Evolutionary conservation across 768 basidiomycete species (phyloP).

Genomic region (Lyophyllum semitale): DNA sequence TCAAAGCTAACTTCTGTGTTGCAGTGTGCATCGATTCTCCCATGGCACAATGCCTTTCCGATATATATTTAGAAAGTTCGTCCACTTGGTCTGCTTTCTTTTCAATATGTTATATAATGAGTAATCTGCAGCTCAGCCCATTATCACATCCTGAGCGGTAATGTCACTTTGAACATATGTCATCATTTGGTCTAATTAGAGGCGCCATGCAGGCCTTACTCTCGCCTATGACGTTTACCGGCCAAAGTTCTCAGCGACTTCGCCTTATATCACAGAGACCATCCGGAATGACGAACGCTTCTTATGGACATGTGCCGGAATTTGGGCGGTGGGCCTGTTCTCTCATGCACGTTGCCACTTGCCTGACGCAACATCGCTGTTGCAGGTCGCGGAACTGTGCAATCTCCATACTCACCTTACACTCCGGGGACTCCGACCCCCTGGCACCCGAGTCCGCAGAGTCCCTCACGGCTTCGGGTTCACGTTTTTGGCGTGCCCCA

Average conservation of each 20-base stretch:
- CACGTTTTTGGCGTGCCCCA: conserved; percentile 82
- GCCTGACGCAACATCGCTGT: neutral
- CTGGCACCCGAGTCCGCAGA: conserved; percentile 74
- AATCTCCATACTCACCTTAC: conserved; percentile 85
- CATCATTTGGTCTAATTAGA: neutral
- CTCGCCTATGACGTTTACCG: conserved; percentile 83
- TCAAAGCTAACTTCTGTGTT: neutral
- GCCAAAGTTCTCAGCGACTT: conserved; percentile 70
- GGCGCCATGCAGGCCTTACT: conserved; percentile 53
- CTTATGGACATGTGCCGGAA: conserved; percentile 61
- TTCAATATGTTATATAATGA: neutral
- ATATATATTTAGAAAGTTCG: conserved; percentile 91
- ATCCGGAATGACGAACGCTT: conserved; percentile 65
- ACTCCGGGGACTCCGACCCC: conserved; percentile 81
- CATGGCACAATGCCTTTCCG: conserved; percentile 88
- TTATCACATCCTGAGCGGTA: conserved; percentile 81
- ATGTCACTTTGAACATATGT: conserved; percentile 1
- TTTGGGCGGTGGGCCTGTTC: conserved; percentile 76
- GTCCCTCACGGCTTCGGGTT: conserved; percentile 96
- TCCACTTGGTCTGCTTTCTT: neutral
- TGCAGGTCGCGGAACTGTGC: conserved; percentile 79
- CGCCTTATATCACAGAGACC: conserved; percentile 63
- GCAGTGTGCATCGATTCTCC: conserved; percentile 91
- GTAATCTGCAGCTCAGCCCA: conserved; percentile 68
- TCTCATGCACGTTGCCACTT: neutral